These are phyloP conservation scores for Craterostigma plantagineum DNA, from an alignment of 257 asterid genomes.

Conservation along the genomic window DNA sequence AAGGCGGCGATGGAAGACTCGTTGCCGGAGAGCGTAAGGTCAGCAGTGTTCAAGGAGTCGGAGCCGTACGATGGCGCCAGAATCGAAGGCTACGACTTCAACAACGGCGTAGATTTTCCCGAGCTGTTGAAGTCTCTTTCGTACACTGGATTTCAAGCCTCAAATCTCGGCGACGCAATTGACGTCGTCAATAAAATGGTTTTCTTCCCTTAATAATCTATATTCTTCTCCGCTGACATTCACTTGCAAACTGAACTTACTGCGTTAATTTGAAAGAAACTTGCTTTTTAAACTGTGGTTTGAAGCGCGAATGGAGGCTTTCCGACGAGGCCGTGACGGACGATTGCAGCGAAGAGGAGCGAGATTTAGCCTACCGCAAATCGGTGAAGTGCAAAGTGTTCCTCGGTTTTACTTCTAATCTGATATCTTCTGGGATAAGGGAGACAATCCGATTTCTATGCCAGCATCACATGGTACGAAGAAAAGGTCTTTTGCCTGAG, in stretches of 20 bases:
- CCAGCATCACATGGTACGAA: slow-evolving; percentile 61
- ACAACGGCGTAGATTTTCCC: slow-evolving; percentile 48
- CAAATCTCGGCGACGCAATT: slow-evolving; percentile 92
- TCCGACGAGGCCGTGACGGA: slow-evolving; percentile 50
- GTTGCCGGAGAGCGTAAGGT: slow-evolving; percentile 30
- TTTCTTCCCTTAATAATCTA: slow-evolving; percentile 5
- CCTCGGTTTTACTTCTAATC: slow-evolving; percentile 85
- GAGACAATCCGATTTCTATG: slow-evolving; percentile 63
- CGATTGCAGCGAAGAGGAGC: slow-evolving; percentile 57
- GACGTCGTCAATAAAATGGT: slow-evolving; percentile 73
- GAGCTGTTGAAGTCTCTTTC: slow-evolving; percentile 57
- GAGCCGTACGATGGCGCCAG: slow-evolving; percentile 40
- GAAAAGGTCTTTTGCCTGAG: too few relatives aligned
- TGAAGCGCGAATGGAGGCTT: slow-evolving; percentile 95
- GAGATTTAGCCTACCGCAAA: slow-evolving; percentile 32
- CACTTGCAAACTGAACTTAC: too few relatives aligned
- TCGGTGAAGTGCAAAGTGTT: slow-evolving; percentile 72
- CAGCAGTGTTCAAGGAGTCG: slow-evolving; percentile 51
- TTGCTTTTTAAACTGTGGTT: slow-evolving; percentile 12
- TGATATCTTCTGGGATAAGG: slow-evolving; percentile 80
- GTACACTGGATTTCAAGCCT: slow-evolving; percentile 84
- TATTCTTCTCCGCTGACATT: too few relatives aligned
- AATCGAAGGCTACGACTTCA: slow-evolving; percentile 84
- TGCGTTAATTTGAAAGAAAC: too few relatives aligned
- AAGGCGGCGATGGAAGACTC: slow-evolving; percentile 23